Conservation (phyloP, 768 basidiomycete genomes). For the Crassisporium funariophilum region DNA sequence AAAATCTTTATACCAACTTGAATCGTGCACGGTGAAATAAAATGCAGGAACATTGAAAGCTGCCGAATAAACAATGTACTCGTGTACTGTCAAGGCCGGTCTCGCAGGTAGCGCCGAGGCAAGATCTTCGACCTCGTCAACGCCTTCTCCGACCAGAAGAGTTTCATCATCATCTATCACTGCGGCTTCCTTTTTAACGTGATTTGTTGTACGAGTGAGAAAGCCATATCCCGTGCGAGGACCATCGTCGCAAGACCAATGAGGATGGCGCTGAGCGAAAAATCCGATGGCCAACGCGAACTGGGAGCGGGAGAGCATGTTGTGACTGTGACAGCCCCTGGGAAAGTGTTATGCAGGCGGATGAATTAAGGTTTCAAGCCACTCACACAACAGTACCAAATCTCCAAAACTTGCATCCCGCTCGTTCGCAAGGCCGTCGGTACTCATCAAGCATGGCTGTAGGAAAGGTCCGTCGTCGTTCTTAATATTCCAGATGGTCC, state of each 20-base stretch:
- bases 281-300: conserved; percentile 64
- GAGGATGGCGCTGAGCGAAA: conserved; percentile 36
- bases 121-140: conserved; percentile 36
- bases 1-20: conserved; percentile 56
- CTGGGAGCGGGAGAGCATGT: conserved; percentile 55
- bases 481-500: conserved; percentile 4
- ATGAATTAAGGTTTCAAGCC: conserved; percentile 66
- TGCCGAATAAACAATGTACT: conserved; percentile 76
- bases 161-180: conserved; percentile 9
- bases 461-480: conserved; percentile 66
- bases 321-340: conserved; percentile 37
- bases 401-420: conserved; percentile 43
- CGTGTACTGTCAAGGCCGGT: conserved; percentile 45
- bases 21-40: conserved; percentile 72
- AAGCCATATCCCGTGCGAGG: conserved; percentile 30
- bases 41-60: conserved; percentile 84
- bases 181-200: conserved; percentile 9
- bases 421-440: conserved; percentile 43
- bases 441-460: conserved; percentile 72
- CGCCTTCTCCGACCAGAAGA: conserved; percentile 12
- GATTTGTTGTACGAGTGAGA: conserved; percentile 27
- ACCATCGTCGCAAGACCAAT: conserved; percentile 40
- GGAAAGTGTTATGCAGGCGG: conserved; percentile 51
- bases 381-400: conserved; percentile 40
- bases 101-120: conserved; percentile 29